Evolutionary conservation across 1,284 basidiomycete species (phyloP), one percentile per base, ranked within the genome.

Genomic region (Malassezia arunalokei): DNA sequence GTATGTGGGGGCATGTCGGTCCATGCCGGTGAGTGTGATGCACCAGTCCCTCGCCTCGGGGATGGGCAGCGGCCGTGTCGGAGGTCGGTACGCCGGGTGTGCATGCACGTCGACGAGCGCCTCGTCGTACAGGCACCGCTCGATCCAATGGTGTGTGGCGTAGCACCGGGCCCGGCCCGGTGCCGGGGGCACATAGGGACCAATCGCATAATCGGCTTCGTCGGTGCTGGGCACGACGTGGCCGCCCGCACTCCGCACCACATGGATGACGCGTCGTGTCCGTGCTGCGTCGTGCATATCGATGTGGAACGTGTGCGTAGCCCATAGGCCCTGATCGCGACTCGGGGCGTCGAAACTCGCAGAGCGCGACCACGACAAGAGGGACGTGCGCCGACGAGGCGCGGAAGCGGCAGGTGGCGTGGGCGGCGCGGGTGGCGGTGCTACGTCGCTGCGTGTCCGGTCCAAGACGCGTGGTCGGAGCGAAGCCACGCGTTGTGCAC

Each of bases 121-220:
- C 31, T 63, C 60, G 50, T 62, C 47, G 45, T 64, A 53, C n/a
- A 64, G 53, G 45, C 63, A 64, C 46, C 54, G 59, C 42, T 64
- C 64, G 56, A 66, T 49, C 63, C 64, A 66, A 57, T 60, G 59
- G 46, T 66, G 64, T 17, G 58, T 58, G 28, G 62, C 64, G 8
- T 55, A 51, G n/a, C 35, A 29, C 35, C 32, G 51, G 52, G 28
- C 55, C 40, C 24, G 31, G 14, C 9, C 43, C 8, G 6, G 47
- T 50, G 11, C 49, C 14, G 20, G 56, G 33, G 32, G 46, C 14
- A 45, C 35, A 20, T 33, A 48, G 40, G 6, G 55, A 20, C 24
- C 54, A 3, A 65, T 47, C 24, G 49, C 42, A 39, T 47, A 65
- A 15, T 58, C 27, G 1, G 60, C 47, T 11, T 32, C 20, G 4